These are phyloP conservation scores for Coemansia sp. DNA, from an alignment of 192 early-diverging fungal genomes.

Conservation along the genomic window DNA sequence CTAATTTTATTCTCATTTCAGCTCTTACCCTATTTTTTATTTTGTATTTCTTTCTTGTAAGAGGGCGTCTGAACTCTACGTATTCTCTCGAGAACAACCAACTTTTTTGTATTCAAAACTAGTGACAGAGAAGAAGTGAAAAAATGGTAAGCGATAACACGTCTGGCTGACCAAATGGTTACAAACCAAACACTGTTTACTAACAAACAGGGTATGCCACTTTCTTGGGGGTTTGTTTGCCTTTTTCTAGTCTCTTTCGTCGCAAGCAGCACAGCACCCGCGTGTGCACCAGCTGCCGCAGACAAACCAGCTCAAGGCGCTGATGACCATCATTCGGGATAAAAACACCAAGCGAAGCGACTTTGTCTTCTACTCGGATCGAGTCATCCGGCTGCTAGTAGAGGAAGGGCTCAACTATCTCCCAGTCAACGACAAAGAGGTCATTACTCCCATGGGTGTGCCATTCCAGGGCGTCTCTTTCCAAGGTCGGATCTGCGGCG, in stretches of 20 bases:
- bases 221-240: neutral
- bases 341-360: constrained; percentile 77
- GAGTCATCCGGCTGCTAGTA: constrained; percentile 83
- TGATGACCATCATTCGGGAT: constrained; percentile 84
- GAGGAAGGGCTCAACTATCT: constrained; percentile 94
- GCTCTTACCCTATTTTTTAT: neutral
- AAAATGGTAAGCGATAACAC: no score
- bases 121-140: no score
- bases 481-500: constrained; percentile 87
- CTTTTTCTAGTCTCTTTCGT: constrained; percentile 28
- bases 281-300: constrained; percentile 70
- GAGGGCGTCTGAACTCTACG: no score
- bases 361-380: constrained; percentile 93
- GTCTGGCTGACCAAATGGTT: no score
- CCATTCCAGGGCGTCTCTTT: constrained; percentile 75
- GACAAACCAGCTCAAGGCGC: constrained; percentile 74
- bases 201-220: no score
- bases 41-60: neutral
- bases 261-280: constrained; percentile 43
- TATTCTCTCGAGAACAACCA: no score
- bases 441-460: constrained; percentile 77
- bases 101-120: no score
- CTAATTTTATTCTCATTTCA: no score
- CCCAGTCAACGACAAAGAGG: constrained; percentile 75
- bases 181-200: no score